Evolutionary conservation across 1,284 basidiomycete species (phyloP).

Genomic region (Gomphus bonarii): DNA sequence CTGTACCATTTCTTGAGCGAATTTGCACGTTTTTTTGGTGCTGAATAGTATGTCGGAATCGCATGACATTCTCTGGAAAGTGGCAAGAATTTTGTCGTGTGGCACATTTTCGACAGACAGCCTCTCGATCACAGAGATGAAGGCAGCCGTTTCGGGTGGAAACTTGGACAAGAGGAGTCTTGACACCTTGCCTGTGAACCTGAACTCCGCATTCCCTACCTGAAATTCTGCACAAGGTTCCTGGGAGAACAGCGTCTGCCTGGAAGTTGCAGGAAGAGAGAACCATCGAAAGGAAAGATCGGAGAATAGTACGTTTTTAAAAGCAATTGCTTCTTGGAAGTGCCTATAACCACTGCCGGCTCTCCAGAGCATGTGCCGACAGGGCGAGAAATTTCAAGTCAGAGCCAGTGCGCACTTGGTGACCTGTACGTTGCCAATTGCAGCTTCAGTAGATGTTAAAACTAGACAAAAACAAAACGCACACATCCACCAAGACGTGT

Average conservation of each 20-base stretch:
- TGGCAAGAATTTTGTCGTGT: not conserved
- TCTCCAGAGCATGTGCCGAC: slow-evolving; percentile 66
- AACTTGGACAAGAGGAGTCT: not conserved
- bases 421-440: not conserved
- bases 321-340: slow-evolving; percentile 27
- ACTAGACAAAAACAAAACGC: not conserved
- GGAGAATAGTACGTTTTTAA: slow-evolving; percentile 13
- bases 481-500: slow-evolving; percentile 7
- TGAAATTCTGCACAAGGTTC: not conserved
- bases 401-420: not conserved
- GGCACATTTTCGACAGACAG: not conserved
- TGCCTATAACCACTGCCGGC: slow-evolving; percentile 43
- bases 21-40: not conserved
- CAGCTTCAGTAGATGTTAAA: not conserved
- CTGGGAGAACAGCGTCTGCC: not conserved
- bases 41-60: not conserved
- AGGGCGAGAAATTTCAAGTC: slow-evolving; percentile 18
- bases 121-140: not conserved
- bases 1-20: slow-evolving; percentile 32
- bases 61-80: not conserved
- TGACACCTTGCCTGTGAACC: not conserved
- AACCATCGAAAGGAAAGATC: slow-evolving; percentile 3
- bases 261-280: not conserved
- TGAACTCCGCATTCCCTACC: not conserved
- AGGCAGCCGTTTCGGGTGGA: not conserved